Evolutionary conservation across 352 stramenopile genomes (phyloP).

Genomic region (Globisporangium parvum): DNA sequence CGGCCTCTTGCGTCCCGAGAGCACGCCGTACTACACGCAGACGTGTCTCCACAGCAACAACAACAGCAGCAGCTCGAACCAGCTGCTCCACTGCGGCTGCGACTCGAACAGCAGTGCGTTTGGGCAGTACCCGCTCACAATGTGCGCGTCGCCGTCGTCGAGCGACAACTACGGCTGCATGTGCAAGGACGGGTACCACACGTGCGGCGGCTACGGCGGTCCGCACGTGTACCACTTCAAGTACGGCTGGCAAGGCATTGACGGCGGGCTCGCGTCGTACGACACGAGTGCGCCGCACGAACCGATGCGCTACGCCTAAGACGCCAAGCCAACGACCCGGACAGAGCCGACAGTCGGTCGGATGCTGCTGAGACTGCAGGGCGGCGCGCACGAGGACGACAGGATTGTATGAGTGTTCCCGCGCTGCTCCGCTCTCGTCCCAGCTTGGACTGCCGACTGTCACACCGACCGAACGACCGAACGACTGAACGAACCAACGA

Average conservation of each 20-base stretch:
- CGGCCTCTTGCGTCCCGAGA: conserved; percentile 44
- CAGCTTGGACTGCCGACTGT: neutral
- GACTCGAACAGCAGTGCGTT: conserved; percentile 21
- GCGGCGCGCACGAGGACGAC: conserved; percentile 7
- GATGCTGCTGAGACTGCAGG: neutral
- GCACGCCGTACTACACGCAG: conserved; percentile 33
- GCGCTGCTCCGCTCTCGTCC: conserved; percentile 1
- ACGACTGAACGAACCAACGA: no score
- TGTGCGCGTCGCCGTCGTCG: conserved; percentile 42
- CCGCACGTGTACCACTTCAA: conserved; percentile 79
- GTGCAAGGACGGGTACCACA: conserved; percentile 54
- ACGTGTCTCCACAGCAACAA: conserved; percentile 9
- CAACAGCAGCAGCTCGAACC: conserved; percentile 8
- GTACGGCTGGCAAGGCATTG: conserved; percentile 73
- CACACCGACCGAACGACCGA: neutral
- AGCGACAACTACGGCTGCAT: conserved; percentile 65
- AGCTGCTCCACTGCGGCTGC: conserved; percentile 15
- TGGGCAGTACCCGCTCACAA: conserved; percentile 32
- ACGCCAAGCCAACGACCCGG: neutral
- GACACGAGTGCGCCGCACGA: conserved; percentile 11
- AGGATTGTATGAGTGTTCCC: conserved; percentile 12
- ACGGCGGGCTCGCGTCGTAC: conserved; percentile 23
- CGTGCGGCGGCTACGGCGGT: conserved; percentile 25
- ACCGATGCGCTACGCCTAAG: conserved; percentile 14
- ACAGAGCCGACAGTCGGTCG: neutral